Base-by-base conservation (phyloP, 495 filamentous ascomycete species). In the Aspergillus asperescens region DNA sequence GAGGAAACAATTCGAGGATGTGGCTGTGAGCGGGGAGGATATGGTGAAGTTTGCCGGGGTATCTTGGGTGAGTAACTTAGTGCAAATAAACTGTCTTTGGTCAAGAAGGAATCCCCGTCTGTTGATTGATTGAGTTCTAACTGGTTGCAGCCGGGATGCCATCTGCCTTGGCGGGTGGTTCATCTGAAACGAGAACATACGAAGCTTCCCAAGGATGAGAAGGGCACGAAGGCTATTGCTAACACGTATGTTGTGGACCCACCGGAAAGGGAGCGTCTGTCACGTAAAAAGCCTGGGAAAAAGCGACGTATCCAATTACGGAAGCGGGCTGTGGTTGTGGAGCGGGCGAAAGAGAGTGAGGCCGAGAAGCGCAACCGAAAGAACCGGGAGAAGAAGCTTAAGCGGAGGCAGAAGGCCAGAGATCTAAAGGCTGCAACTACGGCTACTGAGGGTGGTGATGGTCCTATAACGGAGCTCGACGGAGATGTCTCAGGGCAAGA, bases 321-420 rank as follows among this genome's bases (percentile, higher is more conserved):
- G 43, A 76, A 72, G 60, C 61, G 60, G 4, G 54, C 58, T 7
- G 57, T 52, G 5, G 61, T 58, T 1, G 66, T 63, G 3, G 44
- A 66, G 29, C 48, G 37, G 35, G 68, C 69, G 0, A 69, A 72
- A 46, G 64, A 70, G 55, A 58, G 57, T 0, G 71, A 74, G n/a
- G 72, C 70, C 1, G 73, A 76, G 58, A 76, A 76, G 55, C 66
- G 70, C 7, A 74, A 66, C 34, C 68, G 71, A 29, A 75, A 74
- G 54, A 76, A 76, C 47, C 67, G 72, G 10, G 70, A 75, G 50
- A 63, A 61, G 25, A 75, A 76, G 57, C 47, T 75, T 28, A 76
- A 72, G 58, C 68, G 70, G 25, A 61, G 73, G 31, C 73, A 76
- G 45, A 76, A 74, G 45, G 70, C 71, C 7, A 66, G 73, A 10